A percentile compares a stretch with the other conserved stretches of the same genome.
Evolutionary conservation across 2,329 filamentous ascomycete genomes (phyloP).

Genomic region (Cladosporium sphaerospermum): DNA sequence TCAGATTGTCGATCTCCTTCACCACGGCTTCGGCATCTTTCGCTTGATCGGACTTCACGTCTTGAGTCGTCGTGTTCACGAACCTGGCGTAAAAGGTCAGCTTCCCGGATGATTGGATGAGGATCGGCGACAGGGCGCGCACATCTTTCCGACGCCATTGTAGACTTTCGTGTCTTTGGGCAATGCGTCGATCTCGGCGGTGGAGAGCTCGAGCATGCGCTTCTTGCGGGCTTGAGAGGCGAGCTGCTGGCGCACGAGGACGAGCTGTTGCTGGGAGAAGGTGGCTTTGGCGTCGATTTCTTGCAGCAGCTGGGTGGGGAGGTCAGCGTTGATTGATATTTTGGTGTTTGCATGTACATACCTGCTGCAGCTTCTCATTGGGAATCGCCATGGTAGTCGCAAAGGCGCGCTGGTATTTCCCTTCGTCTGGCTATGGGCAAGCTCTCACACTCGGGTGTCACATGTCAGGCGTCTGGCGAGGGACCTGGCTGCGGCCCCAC

Average conservation of each 20-base stretch:
- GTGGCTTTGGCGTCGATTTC: slow-evolving; percentile 90
- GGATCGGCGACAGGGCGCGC: slow-evolving; percentile 16
- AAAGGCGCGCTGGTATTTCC: not conserved
- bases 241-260: slow-evolving; percentile 77
- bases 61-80: slow-evolving; percentile 65
- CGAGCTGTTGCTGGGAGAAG: slow-evolving; percentile 86
- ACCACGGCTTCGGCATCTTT: slow-evolving; percentile 69
- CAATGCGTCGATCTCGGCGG: slow-evolving; percentile 72
- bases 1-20: slow-evolving; percentile 70
- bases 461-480: not conserved
- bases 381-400: slow-evolving; percentile 72
- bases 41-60: slow-evolving; percentile 69
- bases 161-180: slow-evolving; percentile 75
- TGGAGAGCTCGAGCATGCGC: slow-evolving; percentile 80
- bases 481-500: not conserved
- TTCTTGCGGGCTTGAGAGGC: slow-evolving; percentile 79
- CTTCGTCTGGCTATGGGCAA: slow-evolving; percentile 12
- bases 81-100: slow-evolving; percentile 58
- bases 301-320: slow-evolving; percentile 62
- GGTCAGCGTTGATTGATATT: slow-evolving; percentile 9
- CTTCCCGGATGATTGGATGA: not conserved
- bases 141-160: slow-evolving; percentile 98
- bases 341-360: slow-evolving; percentile 35
- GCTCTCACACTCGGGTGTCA: slow-evolving; percentile 1
- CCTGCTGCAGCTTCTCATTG: slow-evolving; percentile 84